These are phyloP conservation scores for Coemansia asiatica DNA, from an alignment of 192 early-diverging fungal genomes.

Conservation along the genomic window DNA sequence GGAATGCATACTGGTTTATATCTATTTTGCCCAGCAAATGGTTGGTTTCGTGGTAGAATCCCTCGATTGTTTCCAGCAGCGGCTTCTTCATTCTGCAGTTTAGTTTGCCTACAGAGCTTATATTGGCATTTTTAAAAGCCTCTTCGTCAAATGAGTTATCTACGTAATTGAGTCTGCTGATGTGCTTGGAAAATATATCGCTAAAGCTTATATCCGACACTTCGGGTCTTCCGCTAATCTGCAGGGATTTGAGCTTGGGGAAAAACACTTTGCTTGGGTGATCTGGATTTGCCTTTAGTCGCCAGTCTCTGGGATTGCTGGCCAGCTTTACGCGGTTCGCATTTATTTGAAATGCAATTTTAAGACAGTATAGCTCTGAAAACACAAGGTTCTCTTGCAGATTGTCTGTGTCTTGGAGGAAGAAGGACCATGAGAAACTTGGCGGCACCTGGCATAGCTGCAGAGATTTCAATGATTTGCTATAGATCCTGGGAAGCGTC, in stretches of 20 bases:
- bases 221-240: background rate
- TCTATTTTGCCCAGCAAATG: background rate
- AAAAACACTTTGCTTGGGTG: background rate
- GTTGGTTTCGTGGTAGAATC: slow-evolving; percentile 3
- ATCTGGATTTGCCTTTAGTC: background rate
- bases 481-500: background rate
- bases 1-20: background rate
- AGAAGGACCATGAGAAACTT: background rate
- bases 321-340: background rate
- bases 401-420: background rate
- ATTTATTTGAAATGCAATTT: background rate
- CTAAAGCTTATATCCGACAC: background rate
- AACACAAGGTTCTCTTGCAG: background rate
- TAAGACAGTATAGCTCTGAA: background rate
- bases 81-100: background rate
- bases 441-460: background rate
- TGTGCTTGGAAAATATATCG: slow-evolving; percentile 3
- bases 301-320: background rate
- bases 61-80: background rate
- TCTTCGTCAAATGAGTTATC: background rate
- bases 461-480: background rate
- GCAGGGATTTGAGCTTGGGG: background rate
- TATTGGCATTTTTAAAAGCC: background rate
- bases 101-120: background rate
- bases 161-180: background rate